Evolutionary conservation across 805 yeast genomes (phyloP), one percentile per base, ranked within the genome.

Genomic region (Hagleromyces aurorensis): DNA sequence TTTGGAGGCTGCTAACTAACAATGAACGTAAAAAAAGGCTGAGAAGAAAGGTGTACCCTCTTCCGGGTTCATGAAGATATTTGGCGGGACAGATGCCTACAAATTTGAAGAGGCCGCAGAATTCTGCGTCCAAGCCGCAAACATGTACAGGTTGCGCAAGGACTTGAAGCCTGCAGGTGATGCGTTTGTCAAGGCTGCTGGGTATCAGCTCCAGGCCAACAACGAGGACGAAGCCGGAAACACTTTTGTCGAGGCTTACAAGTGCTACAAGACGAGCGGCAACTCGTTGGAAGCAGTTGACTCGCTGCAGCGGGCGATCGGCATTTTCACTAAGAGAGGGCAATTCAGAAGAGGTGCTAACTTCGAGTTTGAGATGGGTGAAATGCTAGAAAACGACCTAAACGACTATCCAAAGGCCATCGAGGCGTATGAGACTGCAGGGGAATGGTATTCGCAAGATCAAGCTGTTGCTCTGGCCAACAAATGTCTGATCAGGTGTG

Each of bases 291-390:
- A 93, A 6, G 94, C 86, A 4, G 46, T 47, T 4, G 69, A 78
- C 30, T 75, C 84, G 4, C 65, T 91, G 39, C 69, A 71, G 34
- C 70, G 70, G 44, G 95, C 97, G 1, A 77, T 89, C 37, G 78
- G 74, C 39, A 69, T 84, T 51, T 89, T 87, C 57, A 85, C 94
- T 2, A 69, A 75, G 39, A 75, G 83, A 44, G 99, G 99, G 8
- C 96, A 89, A 56, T 91, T 91, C 61, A 75, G 98, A 55, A 70
- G 97, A 55, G 96, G 94, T 14, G 98, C 98, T 8, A 85, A 85
- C 52, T 87, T 81, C 62, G 80, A 87, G 52, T 74, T 80, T 65
- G 98, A 91, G 53, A 67, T 91, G 49, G 98, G 87, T 7, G 86
- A 76, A 43, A 57, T 89, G 25, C 84, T 82, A 51, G 97, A 89